Conservation (phyloP, 768 basidiomycete species). For the Suillus subaureus region DNA sequence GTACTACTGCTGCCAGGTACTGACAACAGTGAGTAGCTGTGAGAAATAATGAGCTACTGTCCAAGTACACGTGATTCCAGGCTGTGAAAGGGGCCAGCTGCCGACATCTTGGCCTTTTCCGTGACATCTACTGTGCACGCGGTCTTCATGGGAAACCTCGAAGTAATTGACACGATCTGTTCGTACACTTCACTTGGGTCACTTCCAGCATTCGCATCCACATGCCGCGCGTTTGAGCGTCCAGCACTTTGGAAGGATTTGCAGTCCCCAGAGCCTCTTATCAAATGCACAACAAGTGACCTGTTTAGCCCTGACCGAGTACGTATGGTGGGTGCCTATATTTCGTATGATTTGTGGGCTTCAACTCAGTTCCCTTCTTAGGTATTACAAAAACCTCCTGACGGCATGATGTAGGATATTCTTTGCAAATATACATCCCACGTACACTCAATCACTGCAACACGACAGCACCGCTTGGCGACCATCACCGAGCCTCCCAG, state of each 20-base stretch:
- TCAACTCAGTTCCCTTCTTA: not conserved
- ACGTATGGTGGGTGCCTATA: not conserved
- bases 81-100: not conserved
- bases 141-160: not conserved
- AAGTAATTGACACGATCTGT: not conserved
- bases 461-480: not conserved
- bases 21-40: too few species aligned
- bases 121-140: not conserved
- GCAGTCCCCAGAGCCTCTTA: conserved; percentile 24
- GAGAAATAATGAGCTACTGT: too few species aligned
- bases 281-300: conserved; percentile 9
- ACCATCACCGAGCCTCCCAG: not conserved
- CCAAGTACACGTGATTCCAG: too few species aligned
- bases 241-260: conserved; percentile 27
- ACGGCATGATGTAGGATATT: too few species aligned
- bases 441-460: conserved; percentile 8
- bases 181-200: not conserved
- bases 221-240: conserved; percentile 25
- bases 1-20: too few species aligned
- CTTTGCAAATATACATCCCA: too few species aligned
- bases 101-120: not conserved
- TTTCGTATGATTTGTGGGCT: not conserved
- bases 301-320: not conserved
- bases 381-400: not conserved
- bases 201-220: conserved; percentile 25